Evolutionary conservation across 805 yeast species (phyloP).

Genomic region (Blastobotrys chiropterorum): DNA sequence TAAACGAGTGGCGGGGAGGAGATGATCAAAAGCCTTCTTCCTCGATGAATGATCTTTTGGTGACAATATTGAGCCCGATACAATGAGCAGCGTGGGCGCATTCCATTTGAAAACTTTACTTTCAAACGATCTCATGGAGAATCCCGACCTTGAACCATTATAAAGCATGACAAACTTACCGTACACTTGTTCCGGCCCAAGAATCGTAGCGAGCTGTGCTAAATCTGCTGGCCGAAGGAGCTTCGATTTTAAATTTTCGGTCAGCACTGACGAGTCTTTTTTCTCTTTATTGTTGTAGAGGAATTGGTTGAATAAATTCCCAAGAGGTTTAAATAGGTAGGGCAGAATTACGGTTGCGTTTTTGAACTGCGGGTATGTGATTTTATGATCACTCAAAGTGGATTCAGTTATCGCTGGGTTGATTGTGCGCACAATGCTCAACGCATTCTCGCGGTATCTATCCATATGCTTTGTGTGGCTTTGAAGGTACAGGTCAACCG

Average conservation of each 20-base stretch:
- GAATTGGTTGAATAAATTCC: neutral
- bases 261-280: conserved; percentile 5
- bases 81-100: conserved; percentile 70
- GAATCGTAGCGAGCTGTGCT: conserved; percentile 38
- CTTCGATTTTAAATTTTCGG: conserved; percentile 23
- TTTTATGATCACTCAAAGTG: neutral
- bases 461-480: conserved; percentile 32
- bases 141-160: conserved; percentile 71
- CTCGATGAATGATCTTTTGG: conserved; percentile 16
- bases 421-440: conserved; percentile 45
- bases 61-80: conserved; percentile 49
- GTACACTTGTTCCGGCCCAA: conserved; percentile 25
- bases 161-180: conserved; percentile 50
- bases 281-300: neutral
- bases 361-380: conserved; percentile 1
- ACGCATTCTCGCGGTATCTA: conserved; percentile 40
- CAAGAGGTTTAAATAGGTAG: conserved; percentile 29
- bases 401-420: conserved; percentile 26
- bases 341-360: conserved; percentile 27
- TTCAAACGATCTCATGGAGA: conserved; percentile 82
- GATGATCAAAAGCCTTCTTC: conserved; percentile 22
- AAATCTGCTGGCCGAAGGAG: conserved; percentile 36
- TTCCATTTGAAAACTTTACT: conserved; percentile 82
- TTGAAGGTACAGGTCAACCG: conserved; percentile 23
- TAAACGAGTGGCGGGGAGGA: conserved; percentile 21